phyloP scores from a whole-genome alignment of 805 yeast genomes.

The Yarrowia divulgata region DNA sequence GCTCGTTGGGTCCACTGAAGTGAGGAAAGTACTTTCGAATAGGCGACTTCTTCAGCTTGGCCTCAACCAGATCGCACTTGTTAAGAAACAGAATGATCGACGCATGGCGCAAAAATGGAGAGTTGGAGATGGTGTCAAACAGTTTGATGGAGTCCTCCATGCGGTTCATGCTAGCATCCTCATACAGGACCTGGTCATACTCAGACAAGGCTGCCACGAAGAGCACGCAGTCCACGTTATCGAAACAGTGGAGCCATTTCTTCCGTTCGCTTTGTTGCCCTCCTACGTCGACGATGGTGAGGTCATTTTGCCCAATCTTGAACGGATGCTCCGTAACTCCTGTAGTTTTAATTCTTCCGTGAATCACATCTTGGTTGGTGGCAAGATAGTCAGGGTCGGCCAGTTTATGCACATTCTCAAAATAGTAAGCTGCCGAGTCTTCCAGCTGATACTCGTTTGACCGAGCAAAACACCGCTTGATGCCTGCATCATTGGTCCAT shows the following conservation, averaged over 20 bases:
- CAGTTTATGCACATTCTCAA: conserved; percentile 72
- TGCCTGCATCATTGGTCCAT: conserved; percentile 77
- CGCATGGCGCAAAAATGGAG: conserved; percentile 47
- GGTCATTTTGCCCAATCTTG: conserved; percentile 61
- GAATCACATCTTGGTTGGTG: conserved; percentile 80
- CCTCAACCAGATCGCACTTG: conserved; percentile 81
- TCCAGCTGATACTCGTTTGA: conserved; percentile 86
- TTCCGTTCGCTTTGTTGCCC: conserved; percentile 92
- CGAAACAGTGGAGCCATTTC: conserved; percentile 95
- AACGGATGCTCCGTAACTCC: conserved; percentile 91
- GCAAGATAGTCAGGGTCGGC: conserved; percentile 71
- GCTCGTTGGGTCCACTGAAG: conserved; percentile 60
- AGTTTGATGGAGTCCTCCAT: conserved; percentile 88
- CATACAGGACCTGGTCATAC: conserved; percentile 90
- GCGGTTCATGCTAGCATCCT: conserved; percentile 86
- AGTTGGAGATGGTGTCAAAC: conserved; percentile 83
- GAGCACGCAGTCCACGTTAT: conserved; percentile 83
- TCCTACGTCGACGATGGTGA: conserved; percentile 92
- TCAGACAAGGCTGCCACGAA: conserved; percentile 91
- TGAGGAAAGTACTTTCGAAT: conserved; percentile 79
- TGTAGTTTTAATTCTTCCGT: conserved; percentile 92
- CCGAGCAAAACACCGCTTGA: conserved; percentile 52
- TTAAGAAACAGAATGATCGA: conserved; percentile 86
- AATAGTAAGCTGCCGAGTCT: conserved; percentile 80
- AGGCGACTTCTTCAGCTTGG: conserved; percentile 71